These are phyloP conservation scores for Malassezia sp. DNA, from an alignment of 1,284 basidiomycete genomes.

Conservation along the genomic window DNA sequence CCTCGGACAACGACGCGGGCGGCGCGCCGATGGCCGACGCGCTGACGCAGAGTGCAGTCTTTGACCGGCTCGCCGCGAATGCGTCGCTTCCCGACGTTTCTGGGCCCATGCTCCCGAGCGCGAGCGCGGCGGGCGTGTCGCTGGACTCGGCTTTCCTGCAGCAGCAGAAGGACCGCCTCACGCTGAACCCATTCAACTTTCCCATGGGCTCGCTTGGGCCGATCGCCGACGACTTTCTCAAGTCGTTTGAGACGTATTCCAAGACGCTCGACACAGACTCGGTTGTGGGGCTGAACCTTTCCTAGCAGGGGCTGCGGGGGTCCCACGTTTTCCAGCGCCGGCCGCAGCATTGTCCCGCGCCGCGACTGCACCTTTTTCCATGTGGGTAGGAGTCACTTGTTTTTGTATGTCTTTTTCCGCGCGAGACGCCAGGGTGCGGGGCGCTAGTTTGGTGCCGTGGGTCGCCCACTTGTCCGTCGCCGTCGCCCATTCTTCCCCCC, in stretches of 20 bases:
- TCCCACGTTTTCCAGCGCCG: too few relatives aligned
- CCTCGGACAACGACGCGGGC: neutral
- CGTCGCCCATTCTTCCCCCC: too few relatives aligned
- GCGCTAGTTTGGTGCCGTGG: too few relatives aligned
- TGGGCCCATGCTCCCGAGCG: neutral
- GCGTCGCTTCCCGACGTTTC: neutral
- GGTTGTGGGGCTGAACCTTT: too few relatives aligned
- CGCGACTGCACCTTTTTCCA: neutral
- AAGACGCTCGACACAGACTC: neutral
- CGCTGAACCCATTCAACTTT: neutral
- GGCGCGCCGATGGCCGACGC: neutral
- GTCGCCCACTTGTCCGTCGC: too few relatives aligned
- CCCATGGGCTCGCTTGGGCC: constrained; percentile 2
- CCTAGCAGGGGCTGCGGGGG: too few relatives aligned
- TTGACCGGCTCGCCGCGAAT: too few relatives aligned
- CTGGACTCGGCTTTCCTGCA: neutral
- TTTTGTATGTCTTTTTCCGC: too few relatives aligned
- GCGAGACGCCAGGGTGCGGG: too few relatives aligned
- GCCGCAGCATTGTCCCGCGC: neutral
- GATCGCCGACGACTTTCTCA: constrained; percentile 10
- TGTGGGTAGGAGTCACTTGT: too few relatives aligned
- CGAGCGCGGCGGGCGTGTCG: neutral
- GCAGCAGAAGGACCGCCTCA: neutral
- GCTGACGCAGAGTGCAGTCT: too few relatives aligned
- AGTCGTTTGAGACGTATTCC: constrained; percentile 5